Base-by-base conservation (phyloP, 148 eudicot genomes). In the Chenopodium berlandieri region DNA sequence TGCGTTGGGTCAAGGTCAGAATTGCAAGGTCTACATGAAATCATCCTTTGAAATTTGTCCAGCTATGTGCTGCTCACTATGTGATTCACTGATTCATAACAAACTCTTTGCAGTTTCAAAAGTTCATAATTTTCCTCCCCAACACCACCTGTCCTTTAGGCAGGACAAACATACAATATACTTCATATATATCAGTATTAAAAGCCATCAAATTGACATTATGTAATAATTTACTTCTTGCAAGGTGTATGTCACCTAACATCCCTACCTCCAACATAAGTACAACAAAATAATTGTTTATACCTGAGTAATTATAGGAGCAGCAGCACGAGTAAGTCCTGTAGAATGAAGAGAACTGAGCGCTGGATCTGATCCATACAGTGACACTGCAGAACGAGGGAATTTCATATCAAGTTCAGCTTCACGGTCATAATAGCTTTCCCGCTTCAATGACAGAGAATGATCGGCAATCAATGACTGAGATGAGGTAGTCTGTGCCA, bases 301-400 rank as follows among this genome's bases (percentile, higher is more conserved):
- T 81, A 94, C 98, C 97, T 91, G 97, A 68, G 95, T 94, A 25
- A 94, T 85, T 86, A 93, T 76, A 74, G 97, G 91, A 68, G 88
- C 93, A 73, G 88, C 85, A 75, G 91, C 76, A 81, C 90, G 93
- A 54, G 81, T 75, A 65, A 85, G 83, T 44, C 89, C 91, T 7
- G 90, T 82, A 80, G 97, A 85, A 82, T 88, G 94, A 64, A 87
- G 31, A 72, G 91, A 91, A 34, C 85, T 50, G 30, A 87, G 83
- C 34, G 88, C 87, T 75, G 87, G 78, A 83, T 91, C 98, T 80
- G 89, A 86, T 58, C 90, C 91, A 88, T 90, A 91, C 30, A 83
- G 80, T 48, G 97, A 91, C 71, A 88, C 71, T 73, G 90, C 81
- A 25, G 92, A 75, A 34, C 89, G 85, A 67, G 87, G 79, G 19